phyloP scores from a whole-genome alignment of 1,284 basidiomycete species.

The Cryptococcus sp. region DNA sequence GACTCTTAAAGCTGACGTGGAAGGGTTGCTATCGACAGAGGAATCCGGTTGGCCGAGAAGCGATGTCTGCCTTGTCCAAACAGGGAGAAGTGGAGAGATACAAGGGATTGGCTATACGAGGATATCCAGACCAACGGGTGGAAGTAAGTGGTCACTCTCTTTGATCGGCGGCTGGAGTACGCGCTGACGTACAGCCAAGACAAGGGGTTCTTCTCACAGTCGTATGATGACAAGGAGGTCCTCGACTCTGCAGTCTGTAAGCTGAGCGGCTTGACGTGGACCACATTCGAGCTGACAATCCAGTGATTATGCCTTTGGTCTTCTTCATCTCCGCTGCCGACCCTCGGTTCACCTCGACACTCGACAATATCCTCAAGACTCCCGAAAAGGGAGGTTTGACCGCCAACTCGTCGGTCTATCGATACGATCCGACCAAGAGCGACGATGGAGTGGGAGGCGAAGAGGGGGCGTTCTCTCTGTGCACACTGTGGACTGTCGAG shows the following conservation, averaged over 20 bases:
- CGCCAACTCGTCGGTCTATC: slow-evolving; percentile 56
- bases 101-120: slow-evolving; percentile 76
- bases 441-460: slow-evolving; percentile 90
- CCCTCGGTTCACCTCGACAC: slow-evolving; percentile 74
- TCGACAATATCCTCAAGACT: slow-evolving; percentile 71
- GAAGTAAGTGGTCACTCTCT: slow-evolving; percentile 58
- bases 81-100: slow-evolving; percentile 60
- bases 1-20: not conserved
- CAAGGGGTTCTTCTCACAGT: slow-evolving; percentile 43
- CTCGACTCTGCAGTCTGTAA: slow-evolving; percentile 47
- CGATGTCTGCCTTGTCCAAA: slow-evolving; percentile 55
- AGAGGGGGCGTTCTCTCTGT: slow-evolving; percentile 60
- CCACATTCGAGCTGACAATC: not conserved
- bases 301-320: slow-evolving; percentile 48
- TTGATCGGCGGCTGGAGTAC: not conserved
- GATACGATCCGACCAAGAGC: slow-evolving; percentile 68
- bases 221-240: slow-evolving; percentile 49
- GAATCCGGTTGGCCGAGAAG: slow-evolving; percentile 83
- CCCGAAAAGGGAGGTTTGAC: slow-evolving; percentile 82
- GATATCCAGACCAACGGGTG: slow-evolving; percentile 58
- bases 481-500: slow-evolving; percentile 63
- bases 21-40: slow-evolving; percentile 87
- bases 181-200: slow-evolving; percentile 18
- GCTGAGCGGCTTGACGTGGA: slow-evolving; percentile 50
- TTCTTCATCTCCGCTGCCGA: slow-evolving; percentile 81